phyloP scores from a whole-genome alignment of 2,329 filamentous ascomycete genomes.

The Tolypocladium ophioglossoides region DNA sequence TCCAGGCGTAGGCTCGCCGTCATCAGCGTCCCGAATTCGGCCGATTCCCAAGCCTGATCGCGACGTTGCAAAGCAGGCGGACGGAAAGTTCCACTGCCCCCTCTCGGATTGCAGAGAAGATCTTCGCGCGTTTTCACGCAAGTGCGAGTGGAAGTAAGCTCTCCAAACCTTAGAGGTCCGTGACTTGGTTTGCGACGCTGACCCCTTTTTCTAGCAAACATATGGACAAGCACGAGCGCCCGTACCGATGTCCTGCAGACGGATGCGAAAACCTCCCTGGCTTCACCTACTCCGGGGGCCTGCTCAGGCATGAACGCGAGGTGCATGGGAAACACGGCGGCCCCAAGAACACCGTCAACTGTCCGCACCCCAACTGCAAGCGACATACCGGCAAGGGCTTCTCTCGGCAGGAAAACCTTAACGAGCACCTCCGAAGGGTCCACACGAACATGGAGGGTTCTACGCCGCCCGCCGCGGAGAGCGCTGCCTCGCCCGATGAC shows the following conservation, averaged over 20 bases:
- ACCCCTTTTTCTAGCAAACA: constrained; percentile 57
- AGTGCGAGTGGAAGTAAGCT: constrained; percentile 89
- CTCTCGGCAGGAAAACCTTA: constrained; percentile 85
- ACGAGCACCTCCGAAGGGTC: constrained; percentile 86
- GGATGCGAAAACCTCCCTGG: constrained; percentile 86
- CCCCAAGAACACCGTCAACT: constrained; percentile 78
- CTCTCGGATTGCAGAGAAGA: constrained; percentile 58
- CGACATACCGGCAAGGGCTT: constrained; percentile 82
- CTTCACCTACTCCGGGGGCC: constrained; percentile 89
- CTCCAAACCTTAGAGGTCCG: background rate
- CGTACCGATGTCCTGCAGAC: constrained; percentile 74
- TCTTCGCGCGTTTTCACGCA: constrained; percentile 59
- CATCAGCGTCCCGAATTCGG: constrained; percentile 31
- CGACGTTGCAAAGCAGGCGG: constrained; percentile 47
- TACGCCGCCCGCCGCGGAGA: constrained; percentile 21
- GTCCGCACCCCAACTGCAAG: constrained; percentile 80
- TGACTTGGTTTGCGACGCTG: background rate
- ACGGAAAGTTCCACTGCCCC: constrained; percentile 70
- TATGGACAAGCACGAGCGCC: constrained; percentile 95
- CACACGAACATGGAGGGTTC: constrained; percentile 47
- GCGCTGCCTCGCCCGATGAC: constrained; percentile 30
- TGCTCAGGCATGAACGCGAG: constrained; percentile 83
- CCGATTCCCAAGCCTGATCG: constrained; percentile 49
- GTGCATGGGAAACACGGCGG: constrained; percentile 87
- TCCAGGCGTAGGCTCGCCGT: constrained; percentile 19